Conservation (phyloP, 2,329 filamentous ascomycete genomes). For the Plenodomus tracheiphilus region DNA sequence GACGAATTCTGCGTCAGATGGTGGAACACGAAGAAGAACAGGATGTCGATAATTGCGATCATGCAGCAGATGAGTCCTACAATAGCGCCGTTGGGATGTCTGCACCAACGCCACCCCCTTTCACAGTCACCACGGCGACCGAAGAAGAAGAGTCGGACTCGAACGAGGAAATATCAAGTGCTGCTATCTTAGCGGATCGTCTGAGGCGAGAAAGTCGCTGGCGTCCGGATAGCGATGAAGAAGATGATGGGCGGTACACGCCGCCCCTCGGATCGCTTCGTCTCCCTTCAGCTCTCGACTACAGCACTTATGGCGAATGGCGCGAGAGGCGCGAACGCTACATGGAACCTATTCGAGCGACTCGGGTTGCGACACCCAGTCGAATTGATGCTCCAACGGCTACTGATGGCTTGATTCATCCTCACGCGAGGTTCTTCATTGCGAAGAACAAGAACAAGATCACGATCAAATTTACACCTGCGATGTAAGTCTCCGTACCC, state of each 20-base stretch:
- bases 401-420: conserved; percentile 58
- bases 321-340: conserved; percentile 32
- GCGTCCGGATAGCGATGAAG: conserved; percentile 43
- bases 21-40: conserved; percentile 25
- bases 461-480: conserved; percentile 81
- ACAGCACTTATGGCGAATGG: conserved; percentile 28
- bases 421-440: conserved; percentile 83
- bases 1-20: conserved; percentile 16
- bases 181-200: conserved; percentile 46
- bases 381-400: conserved; percentile 30
- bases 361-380: conserved; percentile 37
- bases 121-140: conserved; percentile 45
- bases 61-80: conserved; percentile 26
- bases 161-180: conserved; percentile 44
- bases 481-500: conserved; percentile 56
- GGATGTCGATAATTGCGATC: conserved; percentile 36
- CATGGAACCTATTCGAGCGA: conserved; percentile 33
- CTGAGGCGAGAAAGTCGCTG: conserved; percentile 44
- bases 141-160: conserved; percentile 39
- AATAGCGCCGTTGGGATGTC: conserved; percentile 31
- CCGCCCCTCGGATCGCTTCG: conserved; percentile 27
- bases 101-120: conserved; percentile 45
- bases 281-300: conserved; percentile 26
- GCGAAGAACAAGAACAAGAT: conserved; percentile 81
- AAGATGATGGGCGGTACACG: conserved; percentile 35